Evolutionary conservation across 169 alveolate species (phyloP), one percentile per base, ranked within the genome.

Genomic region (Plasmodium berghei): DNA sequence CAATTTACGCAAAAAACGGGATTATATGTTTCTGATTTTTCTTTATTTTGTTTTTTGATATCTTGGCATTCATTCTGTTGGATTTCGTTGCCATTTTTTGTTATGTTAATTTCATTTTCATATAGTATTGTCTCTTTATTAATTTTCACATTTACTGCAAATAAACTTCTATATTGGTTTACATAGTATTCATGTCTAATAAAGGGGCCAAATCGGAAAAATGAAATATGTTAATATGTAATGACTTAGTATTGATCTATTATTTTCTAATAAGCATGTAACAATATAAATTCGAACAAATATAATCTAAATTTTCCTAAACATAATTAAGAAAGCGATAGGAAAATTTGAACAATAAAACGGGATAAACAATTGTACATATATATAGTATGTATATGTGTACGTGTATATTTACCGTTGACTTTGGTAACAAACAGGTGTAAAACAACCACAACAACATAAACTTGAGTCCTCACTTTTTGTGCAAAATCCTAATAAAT

Each of bases 1-100:
- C 90, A 80, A 24, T 80, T 80, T 54, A 55, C 72, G 28, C 90
- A 80, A 80, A 80, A 80, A 80, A 80, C 90, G 48, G 90, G 85
- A 28, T 80, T 61, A 80, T 80, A 80, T 55, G 34, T 67, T 80
- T 28, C 26, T n/a, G 56, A 66, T 66, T 66, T 80, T 54, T 67
- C 73, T 2, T 55, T 49, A 22, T 67, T 52, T 40, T 49, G 20
- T 12, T 52, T 67, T 56, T 80, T 66, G 66, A 22, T 26, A 54
- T 72, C 58, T 5, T 55, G 8, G 20, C 9, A 9, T 63, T 9
- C 24, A 28, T 34, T 26, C 34, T 12, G 14, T n/a, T 18, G 9
- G 34, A 28, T 4, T 58, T 4, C 6, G 6, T 48, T 26, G 14
- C 12, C 42, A 26, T 14, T 46, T 9, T 46, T 62, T 72, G 54